Base-by-base conservation (phyloP, 2,329 filamentous ascomycete genomes). In the Aspergillus ustus region DNA sequence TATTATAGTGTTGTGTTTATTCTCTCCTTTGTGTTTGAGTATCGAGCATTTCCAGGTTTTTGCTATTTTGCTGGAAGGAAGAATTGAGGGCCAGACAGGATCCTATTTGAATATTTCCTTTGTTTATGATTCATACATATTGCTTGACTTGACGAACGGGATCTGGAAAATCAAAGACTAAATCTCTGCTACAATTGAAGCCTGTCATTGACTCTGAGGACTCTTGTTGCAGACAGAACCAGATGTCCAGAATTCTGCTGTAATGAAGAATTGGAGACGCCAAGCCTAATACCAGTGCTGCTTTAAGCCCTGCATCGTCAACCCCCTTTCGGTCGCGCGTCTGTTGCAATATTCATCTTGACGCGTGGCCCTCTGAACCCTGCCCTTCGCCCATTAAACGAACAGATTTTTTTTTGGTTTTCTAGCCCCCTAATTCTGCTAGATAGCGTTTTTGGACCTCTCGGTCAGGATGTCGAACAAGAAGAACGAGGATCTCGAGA, bases 1-100 rank as follows among this genome's bases (percentile, higher is more conserved):
- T 40, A 40, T 40, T 61, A 15, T 46, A 54, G n/a, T 45, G 51
- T 40, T 45, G n/a, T 31, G 44, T 51, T 28, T 40, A 11, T 7
- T 56, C 68, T 67, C 52, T 71, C 67, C 37, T 66, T 46, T 65
- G 66, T 66, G 59, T 63, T 61, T 45, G 46, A 64, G 44, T 52
- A 11, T 40, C 19, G n/a, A 50, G 48, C 48, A 50, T 50, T 29
- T 25, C 29, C 25, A 29, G 48, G 17, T 50, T 50, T 25, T 50
- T 50, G 17, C 15, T 28, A 49, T 25, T 49, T 25, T 48, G 20
- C 48, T 50, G 48, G 25, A 49, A 28, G 46, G 48, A 28, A 50
- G 48, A 50, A 29, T 15, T 17, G 46, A 28, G 46, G 20, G 25
- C 19, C 48, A 29, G 48, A 31, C 48, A 28, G 25, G 48, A 29